These are phyloP conservation scores for Sporobolomyces pararoseus DNA, from an alignment of 768 basidiomycete species.

Conservation along the genomic window DNA sequence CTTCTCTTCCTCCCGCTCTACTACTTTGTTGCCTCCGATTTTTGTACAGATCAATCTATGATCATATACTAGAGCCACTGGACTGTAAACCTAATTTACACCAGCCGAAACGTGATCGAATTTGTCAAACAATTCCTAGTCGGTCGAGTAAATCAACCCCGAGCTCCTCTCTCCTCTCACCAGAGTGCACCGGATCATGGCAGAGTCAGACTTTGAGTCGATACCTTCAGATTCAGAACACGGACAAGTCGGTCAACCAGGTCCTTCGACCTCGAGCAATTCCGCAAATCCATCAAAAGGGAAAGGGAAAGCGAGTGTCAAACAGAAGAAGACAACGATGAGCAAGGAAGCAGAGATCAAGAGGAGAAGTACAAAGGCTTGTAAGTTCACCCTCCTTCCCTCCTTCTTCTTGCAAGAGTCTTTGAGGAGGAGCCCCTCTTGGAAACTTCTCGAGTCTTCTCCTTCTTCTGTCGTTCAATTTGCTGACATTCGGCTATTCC, in stretches of 20 bases:
- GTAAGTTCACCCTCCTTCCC: constrained; percentile 52
- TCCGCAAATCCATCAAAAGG: constrained; percentile 2
- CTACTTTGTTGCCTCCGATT: no score
- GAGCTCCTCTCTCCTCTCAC: neutral
- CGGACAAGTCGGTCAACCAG: neutral
- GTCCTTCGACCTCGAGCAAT: neutral
- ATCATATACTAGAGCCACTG: no score
- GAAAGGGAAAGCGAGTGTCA: constrained; percentile 9
- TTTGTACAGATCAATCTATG: no score
- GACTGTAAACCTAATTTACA: no score
- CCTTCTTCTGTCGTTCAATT: no score
- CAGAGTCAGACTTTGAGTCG: neutral
- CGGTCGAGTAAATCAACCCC: no score
- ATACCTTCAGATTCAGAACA: neutral
- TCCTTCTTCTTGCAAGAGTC: neutral
- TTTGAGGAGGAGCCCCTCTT: constrained; percentile 2
- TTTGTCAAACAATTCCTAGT: no score
- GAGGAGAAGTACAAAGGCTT: constrained; percentile 31
- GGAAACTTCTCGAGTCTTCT: no score
- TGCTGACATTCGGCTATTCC: neutral
- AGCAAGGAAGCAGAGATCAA: constrained; percentile 8
- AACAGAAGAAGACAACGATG: neutral
- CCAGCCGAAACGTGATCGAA: no score
- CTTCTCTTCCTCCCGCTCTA: no score
- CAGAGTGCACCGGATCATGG: constrained; percentile 2